Percentiles rank a stretch among this genome's conserved stretches.
These are phyloP conservation scores for Sinapis alba DNA, from an alignment of 441 rosid genomes.

Conservation along the genomic window DNA sequence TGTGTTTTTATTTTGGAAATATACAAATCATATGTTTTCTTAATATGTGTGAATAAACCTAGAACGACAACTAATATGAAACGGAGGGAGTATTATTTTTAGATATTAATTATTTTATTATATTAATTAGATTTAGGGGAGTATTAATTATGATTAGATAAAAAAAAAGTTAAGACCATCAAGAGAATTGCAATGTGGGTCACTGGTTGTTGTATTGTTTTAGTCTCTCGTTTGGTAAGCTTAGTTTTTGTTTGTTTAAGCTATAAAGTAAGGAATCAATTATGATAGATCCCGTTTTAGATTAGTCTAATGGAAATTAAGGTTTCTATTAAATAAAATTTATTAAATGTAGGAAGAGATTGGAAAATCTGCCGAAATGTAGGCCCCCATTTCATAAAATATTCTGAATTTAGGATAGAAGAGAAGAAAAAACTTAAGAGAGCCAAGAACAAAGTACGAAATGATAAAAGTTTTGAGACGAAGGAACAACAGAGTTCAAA, in stretches of 20 bases:
- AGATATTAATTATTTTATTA: too few relatives aligned
- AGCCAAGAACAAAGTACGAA: slow-evolving; percentile 11
- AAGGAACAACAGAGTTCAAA: slow-evolving; percentile 10
- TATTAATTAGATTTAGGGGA: not conserved
- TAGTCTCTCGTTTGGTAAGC: not conserved
- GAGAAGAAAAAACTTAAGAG: slow-evolving; percentile 10
- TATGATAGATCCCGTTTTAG: too few relatives aligned
- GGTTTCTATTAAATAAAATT: not conserved
- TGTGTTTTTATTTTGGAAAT: too few relatives aligned
- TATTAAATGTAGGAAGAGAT: slow-evolving; percentile 10
- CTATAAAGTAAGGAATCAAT: too few relatives aligned
- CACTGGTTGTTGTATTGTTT: not conserved
- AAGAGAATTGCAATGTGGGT: not conserved
- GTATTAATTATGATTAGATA: not conserved
- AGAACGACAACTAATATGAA: too few relatives aligned
- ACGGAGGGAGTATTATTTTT: too few relatives aligned
- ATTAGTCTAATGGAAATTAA: not conserved
- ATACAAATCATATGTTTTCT: too few relatives aligned
- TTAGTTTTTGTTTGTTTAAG: not conserved
- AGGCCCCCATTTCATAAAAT: slow-evolving; percentile 4
- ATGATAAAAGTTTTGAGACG: slow-evolving; percentile 22
- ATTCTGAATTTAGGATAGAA: slow-evolving; percentile 1
- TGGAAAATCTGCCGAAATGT: slow-evolving; percentile 14
- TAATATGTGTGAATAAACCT: too few relatives aligned
- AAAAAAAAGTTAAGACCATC: not conserved